These are phyloP conservation scores for Kodamaea kaohsiungensis DNA, from an alignment of 805 yeast species.

Conservation along the genomic window DNA sequence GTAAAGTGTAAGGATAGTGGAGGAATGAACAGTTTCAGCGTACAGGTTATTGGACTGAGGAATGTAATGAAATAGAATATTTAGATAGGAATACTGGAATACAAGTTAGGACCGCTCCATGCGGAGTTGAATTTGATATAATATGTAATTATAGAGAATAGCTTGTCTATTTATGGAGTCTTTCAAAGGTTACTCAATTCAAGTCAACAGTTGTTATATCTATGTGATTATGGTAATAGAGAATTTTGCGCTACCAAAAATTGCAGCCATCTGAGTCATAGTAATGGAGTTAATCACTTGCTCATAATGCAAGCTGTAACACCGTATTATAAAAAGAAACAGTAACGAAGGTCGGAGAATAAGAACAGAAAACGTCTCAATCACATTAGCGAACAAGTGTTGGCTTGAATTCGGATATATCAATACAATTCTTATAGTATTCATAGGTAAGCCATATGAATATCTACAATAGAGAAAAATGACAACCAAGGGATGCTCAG, in stretches of 20 bases:
- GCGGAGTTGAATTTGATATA: neutral
- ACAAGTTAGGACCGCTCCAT: neutral
- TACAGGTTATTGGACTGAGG: neutral
- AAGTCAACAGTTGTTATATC: too few relatives aligned
- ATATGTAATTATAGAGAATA: too few relatives aligned
- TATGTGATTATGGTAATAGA: neutral
- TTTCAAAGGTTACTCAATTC: too few relatives aligned
- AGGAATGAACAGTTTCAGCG: too few relatives aligned
- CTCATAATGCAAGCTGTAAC: neutral
- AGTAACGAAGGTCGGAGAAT: neutral
- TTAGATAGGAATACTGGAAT: neutral
- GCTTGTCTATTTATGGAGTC: too few relatives aligned
- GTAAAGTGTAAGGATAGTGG: neutral
- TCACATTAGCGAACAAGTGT: too few relatives aligned
- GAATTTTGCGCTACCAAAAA: neutral
- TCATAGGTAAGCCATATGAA: too few relatives aligned
- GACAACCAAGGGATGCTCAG: too few relatives aligned
- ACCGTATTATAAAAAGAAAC: neutral
- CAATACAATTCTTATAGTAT: too few relatives aligned
- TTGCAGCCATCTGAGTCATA: neutral
- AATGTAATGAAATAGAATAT: neutral
- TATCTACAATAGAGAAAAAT: too few relatives aligned
- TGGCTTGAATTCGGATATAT: too few relatives aligned
- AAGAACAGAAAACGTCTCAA: neutral
- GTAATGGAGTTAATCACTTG: neutral